Evolutionary conservation across 2,329 filamentous ascomycete species (phyloP).

Genomic region (Calonectria multiphialidica): DNA sequence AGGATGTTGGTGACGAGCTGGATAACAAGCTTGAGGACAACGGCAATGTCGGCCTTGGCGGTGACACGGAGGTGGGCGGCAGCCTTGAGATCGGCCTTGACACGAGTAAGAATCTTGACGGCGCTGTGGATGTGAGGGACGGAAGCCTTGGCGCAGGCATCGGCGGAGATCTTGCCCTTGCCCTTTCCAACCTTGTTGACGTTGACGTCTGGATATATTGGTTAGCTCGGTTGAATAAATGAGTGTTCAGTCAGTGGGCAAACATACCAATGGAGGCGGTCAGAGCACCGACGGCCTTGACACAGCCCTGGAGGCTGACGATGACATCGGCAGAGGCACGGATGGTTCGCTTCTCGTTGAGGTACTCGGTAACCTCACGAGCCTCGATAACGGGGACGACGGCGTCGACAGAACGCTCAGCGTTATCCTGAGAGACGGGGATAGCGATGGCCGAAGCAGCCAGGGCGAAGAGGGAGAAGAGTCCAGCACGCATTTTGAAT

Average conservation of each 20-base stretch:
- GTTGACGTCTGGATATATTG: background rate
- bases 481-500: constrained; percentile 34
- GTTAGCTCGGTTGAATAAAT: background rate
- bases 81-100: background rate
- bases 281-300: background rate
- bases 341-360: constrained; percentile 9
- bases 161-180: background rate
- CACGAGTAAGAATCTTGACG: background rate
- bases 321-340: background rate
- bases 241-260: background rate
- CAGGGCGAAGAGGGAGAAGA: constrained; percentile 35
- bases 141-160: background rate
- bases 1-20: background rate
- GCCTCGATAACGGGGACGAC: background rate
- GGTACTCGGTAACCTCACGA: background rate
- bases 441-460: constrained; percentile 32
- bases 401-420: constrained; percentile 5
- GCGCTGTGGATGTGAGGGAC: background rate
- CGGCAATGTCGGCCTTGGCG: background rate
- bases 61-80: background rate
- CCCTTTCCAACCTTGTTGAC: background rate
- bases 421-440: constrained; percentile 16
- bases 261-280: background rate
- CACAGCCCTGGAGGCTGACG: background rate
- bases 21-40: constrained; percentile 4